Conservation (phyloP, 345 rosid genomes). For the Citrus medica region DNA sequence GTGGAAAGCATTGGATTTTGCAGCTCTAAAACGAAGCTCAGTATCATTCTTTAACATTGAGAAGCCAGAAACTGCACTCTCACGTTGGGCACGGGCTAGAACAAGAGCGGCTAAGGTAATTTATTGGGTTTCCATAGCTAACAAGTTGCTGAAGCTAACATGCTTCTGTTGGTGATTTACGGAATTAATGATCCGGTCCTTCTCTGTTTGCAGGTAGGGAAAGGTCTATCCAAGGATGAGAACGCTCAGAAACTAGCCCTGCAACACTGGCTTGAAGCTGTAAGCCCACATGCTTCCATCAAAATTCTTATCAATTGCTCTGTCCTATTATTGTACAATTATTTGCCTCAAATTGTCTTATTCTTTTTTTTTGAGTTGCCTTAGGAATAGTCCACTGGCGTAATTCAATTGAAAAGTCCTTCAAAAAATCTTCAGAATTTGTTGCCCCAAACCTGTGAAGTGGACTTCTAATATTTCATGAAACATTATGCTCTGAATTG, state of each 20-base stretch:
- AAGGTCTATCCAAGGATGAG: constrained; percentile 66
- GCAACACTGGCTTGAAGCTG: constrained; percentile 85
- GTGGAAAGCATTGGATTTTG: constrained; percentile 72
- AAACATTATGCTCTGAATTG: neutral
- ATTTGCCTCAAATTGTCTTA: neutral
- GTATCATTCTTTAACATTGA: constrained; percentile 52
- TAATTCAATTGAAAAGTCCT: neutral
- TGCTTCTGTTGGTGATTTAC: neutral
- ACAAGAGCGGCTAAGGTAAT: constrained; percentile 65
- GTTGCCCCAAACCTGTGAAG: neutral
- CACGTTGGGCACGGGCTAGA: constrained; percentile 59
- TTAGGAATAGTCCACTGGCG: neutral
- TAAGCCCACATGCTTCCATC: constrained; percentile 24
- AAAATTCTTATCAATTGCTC: neutral
- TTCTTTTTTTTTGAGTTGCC: neutral
- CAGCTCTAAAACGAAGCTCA: constrained; percentile 45
- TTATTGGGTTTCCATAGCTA: neutral
- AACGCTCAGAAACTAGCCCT: constrained; percentile 73
- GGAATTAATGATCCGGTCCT: neutral
- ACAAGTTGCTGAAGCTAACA: neutral
- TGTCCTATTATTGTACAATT: neutral
- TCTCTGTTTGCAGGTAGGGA: constrained; percentile 46
- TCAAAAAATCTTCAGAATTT: neutral
- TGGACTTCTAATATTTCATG: neutral
- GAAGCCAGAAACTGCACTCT: constrained; percentile 56